phyloP scores from a whole-genome alignment of 208 protist genomes.

The Acanthamoeba triangularis region DNA sequence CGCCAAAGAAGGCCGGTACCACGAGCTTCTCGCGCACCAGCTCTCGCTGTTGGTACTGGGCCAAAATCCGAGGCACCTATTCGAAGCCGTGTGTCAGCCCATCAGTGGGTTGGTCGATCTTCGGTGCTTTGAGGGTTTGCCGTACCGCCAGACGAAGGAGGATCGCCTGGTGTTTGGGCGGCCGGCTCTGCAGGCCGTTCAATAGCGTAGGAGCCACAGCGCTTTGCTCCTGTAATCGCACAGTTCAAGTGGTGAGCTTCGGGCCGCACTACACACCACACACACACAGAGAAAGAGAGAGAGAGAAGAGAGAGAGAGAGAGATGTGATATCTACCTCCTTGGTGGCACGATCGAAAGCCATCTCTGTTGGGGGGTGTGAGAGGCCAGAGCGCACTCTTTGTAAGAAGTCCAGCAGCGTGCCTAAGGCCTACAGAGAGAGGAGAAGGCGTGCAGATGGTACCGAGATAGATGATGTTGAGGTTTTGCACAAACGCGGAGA shows the following conservation, averaged over 20 bases:
- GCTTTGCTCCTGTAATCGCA: not conserved
- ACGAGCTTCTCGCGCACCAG: constrained; percentile 6
- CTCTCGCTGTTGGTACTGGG: constrained; percentile 34
- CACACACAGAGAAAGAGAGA: not conserved
- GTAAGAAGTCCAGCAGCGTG: not conserved
- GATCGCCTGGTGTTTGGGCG: constrained; percentile 68
- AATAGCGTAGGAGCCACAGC: constrained; percentile 9
- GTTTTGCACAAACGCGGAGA: constrained; percentile 72
- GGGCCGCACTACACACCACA: not conserved
- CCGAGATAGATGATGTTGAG: constrained; percentile 86
- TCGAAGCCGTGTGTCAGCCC: not conserved
- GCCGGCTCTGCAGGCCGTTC: not conserved
- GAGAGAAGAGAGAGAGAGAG: too few relatives aligned
- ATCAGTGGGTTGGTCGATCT: not conserved
- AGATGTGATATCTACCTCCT: constrained; percentile 38
- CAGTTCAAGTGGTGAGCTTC: not conserved
- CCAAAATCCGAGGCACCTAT: constrained; percentile 23
- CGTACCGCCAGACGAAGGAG: constrained; percentile 60
- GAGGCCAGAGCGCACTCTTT: not conserved
- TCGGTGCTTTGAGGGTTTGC: not conserved
- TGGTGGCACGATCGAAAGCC: constrained; percentile 60
- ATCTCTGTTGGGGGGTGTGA: constrained; percentile 3
- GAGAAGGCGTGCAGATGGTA: constrained; percentile 51
- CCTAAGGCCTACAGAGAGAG: too few relatives aligned
- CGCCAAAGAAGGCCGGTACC: constrained; percentile 42